Percentiles rank a stretch among this genome's conserved stretches.
Conservation (phyloP, 2,329 filamentous ascomycete genomes). For the Botrytis fabae region DNA sequence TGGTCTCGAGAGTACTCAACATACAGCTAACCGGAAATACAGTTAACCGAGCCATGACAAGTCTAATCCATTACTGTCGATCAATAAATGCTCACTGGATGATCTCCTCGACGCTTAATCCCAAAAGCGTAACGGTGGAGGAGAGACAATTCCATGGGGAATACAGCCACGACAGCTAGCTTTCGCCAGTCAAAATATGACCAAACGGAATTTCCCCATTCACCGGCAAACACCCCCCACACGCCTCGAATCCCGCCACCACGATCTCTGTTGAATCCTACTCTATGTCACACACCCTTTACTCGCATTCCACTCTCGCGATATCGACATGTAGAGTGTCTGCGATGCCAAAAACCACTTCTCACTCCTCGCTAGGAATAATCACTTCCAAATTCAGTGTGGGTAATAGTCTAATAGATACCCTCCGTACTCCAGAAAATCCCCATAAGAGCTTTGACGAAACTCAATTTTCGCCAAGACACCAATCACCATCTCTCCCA, state of each 20-base stretch:
- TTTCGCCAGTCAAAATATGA: neutral
- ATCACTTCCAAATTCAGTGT: neutral
- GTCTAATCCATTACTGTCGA: neutral
- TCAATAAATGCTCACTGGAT: neutral
- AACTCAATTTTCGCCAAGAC: conserved; percentile 3
- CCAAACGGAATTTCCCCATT: neutral
- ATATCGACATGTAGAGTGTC: neutral
- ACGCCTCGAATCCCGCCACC: neutral
- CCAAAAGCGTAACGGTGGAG: neutral
- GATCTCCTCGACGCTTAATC: neutral
- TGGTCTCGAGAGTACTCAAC: neutral
- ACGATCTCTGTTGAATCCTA: neutral
- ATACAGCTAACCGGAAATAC: neutral
- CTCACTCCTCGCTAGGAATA: neutral
- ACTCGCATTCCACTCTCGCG: neutral
- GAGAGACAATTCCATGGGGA: neutral
- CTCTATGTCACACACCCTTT: neutral
- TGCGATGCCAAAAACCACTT: neutral
- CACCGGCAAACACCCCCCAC: neutral
- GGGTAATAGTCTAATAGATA: too few species aligned
- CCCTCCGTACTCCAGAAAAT: neutral
- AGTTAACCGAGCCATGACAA: neutral
- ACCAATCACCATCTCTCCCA: neutral
- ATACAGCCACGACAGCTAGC: neutral
- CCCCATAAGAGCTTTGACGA: conserved; percentile 11